A percentile compares a stretch with the other conserved stretches of the same genome.
Conservation (phyloP, 116 monocot species). For the Iris pallida region DNA sequence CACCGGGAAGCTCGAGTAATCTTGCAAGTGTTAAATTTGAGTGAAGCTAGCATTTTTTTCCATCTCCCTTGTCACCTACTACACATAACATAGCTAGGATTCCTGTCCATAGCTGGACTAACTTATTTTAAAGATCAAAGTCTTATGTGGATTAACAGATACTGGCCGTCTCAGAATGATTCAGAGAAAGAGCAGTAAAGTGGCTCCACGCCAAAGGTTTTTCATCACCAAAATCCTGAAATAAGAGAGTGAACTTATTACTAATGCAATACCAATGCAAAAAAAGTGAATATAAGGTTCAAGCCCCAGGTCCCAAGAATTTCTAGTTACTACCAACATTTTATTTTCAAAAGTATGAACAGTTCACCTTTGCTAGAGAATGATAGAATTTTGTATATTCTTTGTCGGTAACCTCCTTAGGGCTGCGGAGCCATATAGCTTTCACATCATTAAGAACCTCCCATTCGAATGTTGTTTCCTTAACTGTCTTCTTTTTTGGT, state of each 20-base stretch:
- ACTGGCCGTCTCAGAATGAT: too few relatives aligned
- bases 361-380: constrained; percentile 70
- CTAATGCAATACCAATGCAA: not conserved
- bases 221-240: constrained; percentile 85
- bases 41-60: too few relatives aligned
- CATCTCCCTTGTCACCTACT: too few relatives aligned
- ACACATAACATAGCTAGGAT: too few relatives aligned
- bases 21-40: too few relatives aligned
- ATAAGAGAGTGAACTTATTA: constrained; percentile 2
- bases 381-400: constrained; percentile 91
- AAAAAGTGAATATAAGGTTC: too few relatives aligned
- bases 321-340: not conserved
- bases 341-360: not conserved
- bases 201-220: constrained; percentile 87
- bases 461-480: constrained; percentile 84
- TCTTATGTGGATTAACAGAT: too few relatives aligned
- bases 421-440: constrained; percentile 92
- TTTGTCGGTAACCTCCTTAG: constrained; percentile 88
- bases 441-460: constrained; percentile 93
- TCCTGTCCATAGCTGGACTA: too few relatives aligned
- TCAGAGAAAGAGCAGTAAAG: constrained; percentile 79
- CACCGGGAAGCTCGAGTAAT: too few relatives aligned
- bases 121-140: too few relatives aligned
- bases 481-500: constrained; percentile 72
- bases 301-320: not conserved